Percentiles rank a stretch among this genome's conserved stretches.
These are phyloP conservation scores for Xenoacremonium recifei DNA, from an alignment of 2,329 filamentous ascomycete genomes.

Conservation along the genomic window DNA sequence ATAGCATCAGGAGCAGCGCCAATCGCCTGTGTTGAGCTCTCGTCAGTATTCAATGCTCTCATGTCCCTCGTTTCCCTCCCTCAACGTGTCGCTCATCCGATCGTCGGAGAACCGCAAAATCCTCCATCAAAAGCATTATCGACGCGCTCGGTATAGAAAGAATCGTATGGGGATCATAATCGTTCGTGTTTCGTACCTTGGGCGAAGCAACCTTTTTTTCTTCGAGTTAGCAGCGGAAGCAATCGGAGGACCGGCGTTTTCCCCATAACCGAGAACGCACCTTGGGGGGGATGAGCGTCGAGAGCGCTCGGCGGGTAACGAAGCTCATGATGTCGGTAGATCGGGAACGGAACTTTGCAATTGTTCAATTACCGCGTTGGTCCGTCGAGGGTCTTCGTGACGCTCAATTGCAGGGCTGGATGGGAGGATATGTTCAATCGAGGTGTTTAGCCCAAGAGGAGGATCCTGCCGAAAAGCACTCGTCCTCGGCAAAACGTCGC, in stretches of 20 bases:
- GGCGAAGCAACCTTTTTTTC: conserved; percentile 71
- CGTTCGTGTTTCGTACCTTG: conserved; percentile 60
- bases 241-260: conserved; percentile 24
- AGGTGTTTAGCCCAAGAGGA: conserved; percentile 25
- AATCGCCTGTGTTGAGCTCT: conserved; percentile 65
- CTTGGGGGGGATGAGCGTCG: conserved; percentile 99
- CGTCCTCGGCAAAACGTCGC: conserved; percentile 44
- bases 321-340: conserved; percentile 77
- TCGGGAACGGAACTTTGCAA: conserved; percentile 23
- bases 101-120: not conserved
- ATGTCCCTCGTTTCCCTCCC: not conserved
- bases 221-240: conserved; percentile 38
- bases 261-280: conserved; percentile 52
- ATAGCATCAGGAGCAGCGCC: conserved; percentile 92
- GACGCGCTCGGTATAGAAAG: not conserved
- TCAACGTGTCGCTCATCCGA: not conserved
- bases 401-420: conserved; percentile 34
- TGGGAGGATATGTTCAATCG: conserved; percentile 19
- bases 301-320: conserved; percentile 86
- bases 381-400: conserved; percentile 30
- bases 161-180: not conserved
- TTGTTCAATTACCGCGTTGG: conserved; percentile 27
- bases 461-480: conserved; percentile 49
- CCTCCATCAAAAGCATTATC: conserved; percentile 1
- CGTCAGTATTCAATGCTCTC: conserved; percentile 31